Evolutionary conservation across 345 rosid species (phyloP).

Genomic region (Gossypium arboreum): DNA sequence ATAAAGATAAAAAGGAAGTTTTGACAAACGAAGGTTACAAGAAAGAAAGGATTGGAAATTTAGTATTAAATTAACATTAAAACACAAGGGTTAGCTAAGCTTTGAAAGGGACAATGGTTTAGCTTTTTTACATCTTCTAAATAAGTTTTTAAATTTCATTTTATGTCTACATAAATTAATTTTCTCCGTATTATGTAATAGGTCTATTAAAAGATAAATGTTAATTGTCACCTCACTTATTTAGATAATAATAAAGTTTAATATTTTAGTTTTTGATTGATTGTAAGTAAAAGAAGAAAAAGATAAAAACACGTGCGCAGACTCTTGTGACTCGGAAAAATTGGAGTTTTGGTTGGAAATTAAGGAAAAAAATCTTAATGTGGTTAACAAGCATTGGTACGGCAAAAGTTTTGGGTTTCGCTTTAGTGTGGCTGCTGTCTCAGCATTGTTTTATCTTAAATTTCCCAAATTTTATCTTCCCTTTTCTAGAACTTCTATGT

Average conservation of each 20-base stretch:
- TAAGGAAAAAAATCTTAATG: not conserved
- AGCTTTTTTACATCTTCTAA: not conserved
- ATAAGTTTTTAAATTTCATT: too few relatives aligned
- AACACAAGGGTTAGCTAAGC: not conserved
- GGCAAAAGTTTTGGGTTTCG: not conserved
- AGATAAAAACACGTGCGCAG: constrained; percentile 13
- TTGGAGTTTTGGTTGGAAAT: not conserved
- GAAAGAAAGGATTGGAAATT: too few relatives aligned
- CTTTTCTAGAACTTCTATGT: too few relatives aligned
- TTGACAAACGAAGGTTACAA: not conserved
- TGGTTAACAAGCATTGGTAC: not conserved
- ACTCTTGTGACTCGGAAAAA: constrained; percentile 3
- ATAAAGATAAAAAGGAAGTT: not conserved
- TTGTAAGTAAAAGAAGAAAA: not conserved
- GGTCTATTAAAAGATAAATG: rapidly evolving
- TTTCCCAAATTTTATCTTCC: too few relatives aligned
- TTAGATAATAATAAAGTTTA: too few relatives aligned
- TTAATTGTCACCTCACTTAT: too few relatives aligned
- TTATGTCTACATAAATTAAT: too few relatives aligned
- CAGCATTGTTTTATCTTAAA: not conserved
- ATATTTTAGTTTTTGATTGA: not conserved
- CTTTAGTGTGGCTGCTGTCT: not conserved
- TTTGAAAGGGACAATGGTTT: not conserved
- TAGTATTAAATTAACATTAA: too few relatives aligned
- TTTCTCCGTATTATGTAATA: too few relatives aligned